Percentiles rank a stretch among this genome's conserved stretches.
These are phyloP conservation scores for Penicillium herquei DNA, from an alignment of 495 filamentous ascomycete species.

Conservation along the genomic window DNA sequence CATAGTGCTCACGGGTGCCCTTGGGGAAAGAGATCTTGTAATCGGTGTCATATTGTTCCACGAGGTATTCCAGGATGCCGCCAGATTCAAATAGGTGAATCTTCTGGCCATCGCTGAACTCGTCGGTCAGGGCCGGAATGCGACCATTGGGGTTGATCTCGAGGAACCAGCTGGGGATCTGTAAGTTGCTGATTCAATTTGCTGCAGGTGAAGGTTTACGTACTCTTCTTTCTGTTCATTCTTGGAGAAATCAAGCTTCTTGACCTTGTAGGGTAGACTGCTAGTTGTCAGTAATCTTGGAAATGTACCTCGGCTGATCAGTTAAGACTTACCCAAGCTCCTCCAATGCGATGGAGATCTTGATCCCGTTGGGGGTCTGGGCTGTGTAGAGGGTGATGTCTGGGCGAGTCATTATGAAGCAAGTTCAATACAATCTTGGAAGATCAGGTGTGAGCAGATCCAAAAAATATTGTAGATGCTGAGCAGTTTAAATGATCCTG, in stretches of 20 bases:
- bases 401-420: constrained; percentile 30
- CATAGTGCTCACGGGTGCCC: constrained; percentile 72
- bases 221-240: constrained; percentile 77
- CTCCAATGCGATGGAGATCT: constrained; percentile 86
- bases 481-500: too few species aligned
- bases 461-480: too few species aligned
- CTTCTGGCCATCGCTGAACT: constrained; percentile 63
- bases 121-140: constrained; percentile 88
- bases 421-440: too few species aligned
- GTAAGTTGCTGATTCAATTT: neutral
- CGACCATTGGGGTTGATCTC: constrained; percentile 93
- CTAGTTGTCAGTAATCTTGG: neutral
- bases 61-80: constrained; percentile 83
- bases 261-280: constrained; percentile 59
- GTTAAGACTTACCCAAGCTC: constrained; percentile 59
- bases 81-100: constrained; percentile 84
- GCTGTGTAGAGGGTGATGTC: constrained; percentile 50
- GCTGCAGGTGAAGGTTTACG: constrained; percentile 14
- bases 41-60: constrained; percentile 75
- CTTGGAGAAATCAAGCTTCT: constrained; percentile 67
- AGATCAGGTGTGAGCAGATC: too few species aligned
- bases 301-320: neutral
- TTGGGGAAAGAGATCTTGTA: constrained; percentile 80
- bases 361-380: constrained; percentile 60
- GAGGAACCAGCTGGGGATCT: constrained; percentile 65